phyloP scores from a whole-genome alignment of 768 basidiomycete genomes.

The Trametes villosa region DNA sequence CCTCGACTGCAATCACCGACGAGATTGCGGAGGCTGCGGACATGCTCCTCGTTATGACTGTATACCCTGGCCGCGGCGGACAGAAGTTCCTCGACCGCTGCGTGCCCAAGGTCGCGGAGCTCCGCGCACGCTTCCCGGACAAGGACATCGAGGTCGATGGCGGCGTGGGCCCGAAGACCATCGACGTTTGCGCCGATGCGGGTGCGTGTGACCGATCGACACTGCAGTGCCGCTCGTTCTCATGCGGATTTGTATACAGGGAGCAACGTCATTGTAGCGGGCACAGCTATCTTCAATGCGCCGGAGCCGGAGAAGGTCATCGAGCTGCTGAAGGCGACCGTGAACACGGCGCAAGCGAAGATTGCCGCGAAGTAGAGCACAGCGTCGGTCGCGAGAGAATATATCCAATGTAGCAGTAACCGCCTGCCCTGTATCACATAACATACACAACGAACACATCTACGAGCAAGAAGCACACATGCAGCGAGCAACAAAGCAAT shows the following conservation, averaged over 20 bases:
- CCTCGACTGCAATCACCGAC: slow-evolving; percentile 85
- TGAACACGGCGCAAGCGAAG: slow-evolving; percentile 68
- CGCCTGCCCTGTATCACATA: slow-evolving; percentile 20
- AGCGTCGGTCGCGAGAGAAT: neutral
- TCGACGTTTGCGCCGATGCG: slow-evolving; percentile 86
- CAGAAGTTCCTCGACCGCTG: slow-evolving; percentile 96
- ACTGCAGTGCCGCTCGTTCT: neutral
- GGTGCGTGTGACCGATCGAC: slow-evolving; percentile 49
- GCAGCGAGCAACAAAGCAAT: neutral
- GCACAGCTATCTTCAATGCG: slow-evolving; percentile 91
- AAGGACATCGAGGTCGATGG: slow-evolving; percentile 99
- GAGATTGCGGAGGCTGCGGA: slow-evolving; percentile 83
- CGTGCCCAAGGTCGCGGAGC: slow-evolving; percentile 89
- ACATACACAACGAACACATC: slow-evolving; percentile 4
- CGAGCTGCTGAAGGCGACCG: slow-evolving; percentile 63
- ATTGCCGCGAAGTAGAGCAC: slow-evolving; percentile 26
- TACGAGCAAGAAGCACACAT: neutral
- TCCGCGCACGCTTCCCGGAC: slow-evolving; percentile 86
- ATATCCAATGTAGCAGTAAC: slow-evolving; percentile 15
- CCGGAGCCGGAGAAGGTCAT: slow-evolving; percentile 82
- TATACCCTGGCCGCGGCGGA: slow-evolving; percentile 93
- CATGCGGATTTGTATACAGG: slow-evolving; percentile 48
- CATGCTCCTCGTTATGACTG: slow-evolving; percentile 98
- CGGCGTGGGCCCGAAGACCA: slow-evolving; percentile 91
- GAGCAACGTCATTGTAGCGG: slow-evolving; percentile 97